Evolutionary conservation across 2,329 filamentous ascomycete genomes (phyloP).

Genomic region (Stylonectria norvegica): DNA sequence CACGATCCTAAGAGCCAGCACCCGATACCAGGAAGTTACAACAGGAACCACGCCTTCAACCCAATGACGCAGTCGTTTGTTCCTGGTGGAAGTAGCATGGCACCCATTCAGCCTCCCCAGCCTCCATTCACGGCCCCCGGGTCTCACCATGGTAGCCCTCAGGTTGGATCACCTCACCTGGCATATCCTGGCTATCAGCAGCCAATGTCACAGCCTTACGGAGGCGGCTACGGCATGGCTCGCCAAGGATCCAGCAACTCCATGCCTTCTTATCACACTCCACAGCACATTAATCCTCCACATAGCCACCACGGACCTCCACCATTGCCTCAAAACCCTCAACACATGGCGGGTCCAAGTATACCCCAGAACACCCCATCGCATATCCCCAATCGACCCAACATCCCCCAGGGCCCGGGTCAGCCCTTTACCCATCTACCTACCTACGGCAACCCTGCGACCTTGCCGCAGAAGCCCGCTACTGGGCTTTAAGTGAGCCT

Average conservation of each 20-base stretch:
- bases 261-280: slow-evolving; percentile 47
- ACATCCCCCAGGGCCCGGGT: slow-evolving; percentile 39
- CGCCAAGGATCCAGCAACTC: slow-evolving; percentile 56
- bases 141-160: slow-evolving; percentile 52
- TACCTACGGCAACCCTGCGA: slow-evolving; percentile 58
- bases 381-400: slow-evolving; percentile 46
- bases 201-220: slow-evolving; percentile 45
- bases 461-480: slow-evolving; percentile 57
- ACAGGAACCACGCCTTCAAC: slow-evolving; percentile 78
- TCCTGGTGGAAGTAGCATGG: slow-evolving; percentile 54
- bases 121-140: slow-evolving; percentile 47
- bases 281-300: slow-evolving; percentile 24
- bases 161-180: slow-evolving; percentile 50
- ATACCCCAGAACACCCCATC: slow-evolving; percentile 41
- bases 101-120: slow-evolving; percentile 46
- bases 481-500: slow-evolving; percentile 43
- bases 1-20: slow-evolving; percentile 74
- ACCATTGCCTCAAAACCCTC: slow-evolving; percentile 35
- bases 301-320: slow-evolving; percentile 42
- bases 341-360: slow-evolving; percentile 40
- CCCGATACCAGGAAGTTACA: slow-evolving; percentile 79
- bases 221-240: slow-evolving; percentile 52
- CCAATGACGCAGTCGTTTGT: slow-evolving; percentile 92
- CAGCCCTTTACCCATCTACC: slow-evolving; percentile 52
- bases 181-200: slow-evolving; percentile 49